A percentile compares a stretch with the other conserved stretches of the same genome.
Conservation (phyloP, 495 filamentous ascomycete species). For the Xylaria venustula region DNA sequence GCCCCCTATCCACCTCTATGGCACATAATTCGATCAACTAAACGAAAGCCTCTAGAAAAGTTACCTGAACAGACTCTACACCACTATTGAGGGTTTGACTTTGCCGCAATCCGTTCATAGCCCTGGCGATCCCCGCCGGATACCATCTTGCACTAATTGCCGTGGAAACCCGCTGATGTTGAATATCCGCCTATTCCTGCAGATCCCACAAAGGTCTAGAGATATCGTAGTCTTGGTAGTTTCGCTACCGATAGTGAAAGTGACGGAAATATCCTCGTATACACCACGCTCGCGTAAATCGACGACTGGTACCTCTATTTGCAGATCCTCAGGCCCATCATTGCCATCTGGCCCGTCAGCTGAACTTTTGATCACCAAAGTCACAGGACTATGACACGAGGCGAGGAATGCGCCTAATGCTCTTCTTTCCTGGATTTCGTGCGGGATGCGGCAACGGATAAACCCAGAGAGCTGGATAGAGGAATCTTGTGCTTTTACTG, state of each 20-base stretch:
- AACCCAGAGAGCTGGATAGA: neutral
- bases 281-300: neutral
- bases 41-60: too few species aligned
- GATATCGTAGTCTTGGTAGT: neutral
- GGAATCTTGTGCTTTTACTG: neutral
- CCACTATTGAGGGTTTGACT: too few species aligned
- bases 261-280: neutral
- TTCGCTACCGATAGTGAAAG: neutral
- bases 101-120: too few species aligned
- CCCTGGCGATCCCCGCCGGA: too few species aligned
- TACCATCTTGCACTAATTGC: neutral
- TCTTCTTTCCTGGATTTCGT: neutral
- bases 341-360: too few species aligned
- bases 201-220: neutral
- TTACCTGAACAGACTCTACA: too few species aligned
- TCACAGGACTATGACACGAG: neutral
- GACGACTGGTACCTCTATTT: neutral
- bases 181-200: neutral
- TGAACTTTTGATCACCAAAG: neutral
- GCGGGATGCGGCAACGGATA: neutral
- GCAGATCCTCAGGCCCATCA: neutral
- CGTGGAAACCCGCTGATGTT: slow-evolving; percentile 2
- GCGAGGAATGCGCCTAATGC: neutral
- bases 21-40: too few species aligned
- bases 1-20: too few species aligned